Percentiles rank a stretch among this genome's conserved stretches.
These are phyloP conservation scores for Silene uniflora DNA, from an alignment of 148 eudicot species.

Conservation along the genomic window DNA sequence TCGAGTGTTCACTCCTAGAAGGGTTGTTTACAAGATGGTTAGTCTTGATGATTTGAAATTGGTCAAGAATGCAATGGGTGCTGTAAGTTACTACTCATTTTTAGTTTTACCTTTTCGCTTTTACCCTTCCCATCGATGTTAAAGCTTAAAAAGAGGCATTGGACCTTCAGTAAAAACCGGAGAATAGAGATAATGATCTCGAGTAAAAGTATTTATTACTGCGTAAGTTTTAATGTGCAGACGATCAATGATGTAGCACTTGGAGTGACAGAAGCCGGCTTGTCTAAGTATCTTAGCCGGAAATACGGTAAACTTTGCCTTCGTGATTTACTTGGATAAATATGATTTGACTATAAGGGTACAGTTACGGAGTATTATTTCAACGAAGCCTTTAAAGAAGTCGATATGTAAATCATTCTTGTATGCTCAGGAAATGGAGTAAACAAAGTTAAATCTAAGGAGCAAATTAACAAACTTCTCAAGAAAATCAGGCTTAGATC, in stretches of 20 bases:
- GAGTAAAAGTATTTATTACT: background rate
- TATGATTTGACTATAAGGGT: too few species aligned
- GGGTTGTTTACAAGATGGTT: constrained; percentile 42
- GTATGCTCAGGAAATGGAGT: constrained; percentile 17
- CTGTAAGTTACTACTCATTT: constrained; percentile 30
- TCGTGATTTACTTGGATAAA: too few species aligned
- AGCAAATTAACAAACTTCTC: constrained; percentile 29
- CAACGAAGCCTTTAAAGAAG: too few species aligned
- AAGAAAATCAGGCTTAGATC: constrained; percentile 43
- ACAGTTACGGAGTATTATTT: too few species aligned
- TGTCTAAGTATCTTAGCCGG: constrained; percentile 51
- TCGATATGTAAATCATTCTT: too few species aligned
- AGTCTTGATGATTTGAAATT: constrained; percentile 60
- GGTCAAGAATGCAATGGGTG: constrained; percentile 57
- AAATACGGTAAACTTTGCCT: constrained; percentile 37
- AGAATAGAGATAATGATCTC: too few species aligned
- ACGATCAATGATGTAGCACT: constrained; percentile 66
- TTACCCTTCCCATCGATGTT: background rate
- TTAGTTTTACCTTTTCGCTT: background rate
- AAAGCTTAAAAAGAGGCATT: background rate
- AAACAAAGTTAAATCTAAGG: constrained; percentile 1
- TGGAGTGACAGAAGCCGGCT: constrained; percentile 69
- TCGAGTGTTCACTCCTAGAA: constrained; percentile 17
- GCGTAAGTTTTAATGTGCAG: constrained; percentile 24
- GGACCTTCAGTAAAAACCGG: too few species aligned